A percentile compares a stretch with the other conserved stretches of the same genome.
Evolutionary conservation across 495 filamentous ascomycete species (phyloP).

Genomic region (Chaetomidium leptoderma): DNA sequence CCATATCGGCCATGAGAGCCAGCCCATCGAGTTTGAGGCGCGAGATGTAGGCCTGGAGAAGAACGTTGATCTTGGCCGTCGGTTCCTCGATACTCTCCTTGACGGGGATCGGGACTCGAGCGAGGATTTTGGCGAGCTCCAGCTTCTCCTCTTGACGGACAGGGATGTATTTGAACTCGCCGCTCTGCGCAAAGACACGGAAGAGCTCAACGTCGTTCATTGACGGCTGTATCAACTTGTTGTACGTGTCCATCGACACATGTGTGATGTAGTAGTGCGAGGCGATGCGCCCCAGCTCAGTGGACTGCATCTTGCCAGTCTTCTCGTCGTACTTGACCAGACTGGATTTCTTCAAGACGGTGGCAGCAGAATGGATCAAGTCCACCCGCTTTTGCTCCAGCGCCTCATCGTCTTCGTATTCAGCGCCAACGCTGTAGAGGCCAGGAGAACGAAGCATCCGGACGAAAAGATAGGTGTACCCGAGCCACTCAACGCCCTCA

Average conservation of each 20-base stretch:
- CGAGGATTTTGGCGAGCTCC: constrained; percentile 86
- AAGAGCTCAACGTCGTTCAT: constrained; percentile 92
- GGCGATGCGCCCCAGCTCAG: constrained; percentile 89
- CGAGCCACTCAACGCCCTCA: constrained; percentile 96
- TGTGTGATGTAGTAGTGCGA: constrained; percentile 98
- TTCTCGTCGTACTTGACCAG: constrained; percentile 95
- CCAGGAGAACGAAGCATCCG: constrained; percentile 96
- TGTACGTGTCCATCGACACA: constrained; percentile 93
- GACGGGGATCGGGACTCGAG: constrained; percentile 87
- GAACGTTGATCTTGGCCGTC: constrained; percentile 98
- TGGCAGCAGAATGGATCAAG: constrained; percentile 89
- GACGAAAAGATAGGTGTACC: constrained; percentile 97
- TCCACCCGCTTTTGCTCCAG: constrained; percentile 96
- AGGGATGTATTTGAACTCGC: constrained; percentile 98
- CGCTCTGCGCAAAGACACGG: constrained; percentile 93
- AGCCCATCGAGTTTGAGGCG: constrained; percentile 89
- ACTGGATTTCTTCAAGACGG: constrained; percentile 78
- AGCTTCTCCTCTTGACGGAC: constrained; percentile 97
- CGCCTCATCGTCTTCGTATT: constrained; percentile 87
- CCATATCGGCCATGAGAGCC: constrained; percentile 96
- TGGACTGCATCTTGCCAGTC: constrained; percentile 80
- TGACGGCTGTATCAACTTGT: constrained; percentile 88
- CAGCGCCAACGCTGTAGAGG: constrained; percentile 89
- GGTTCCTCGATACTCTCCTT: constrained; percentile 98
- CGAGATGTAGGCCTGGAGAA: constrained; percentile 95